These are phyloP conservation scores for Cynanchum wilfordii DNA, from an alignment of 257 asterid species.

Conservation along the genomic window DNA sequence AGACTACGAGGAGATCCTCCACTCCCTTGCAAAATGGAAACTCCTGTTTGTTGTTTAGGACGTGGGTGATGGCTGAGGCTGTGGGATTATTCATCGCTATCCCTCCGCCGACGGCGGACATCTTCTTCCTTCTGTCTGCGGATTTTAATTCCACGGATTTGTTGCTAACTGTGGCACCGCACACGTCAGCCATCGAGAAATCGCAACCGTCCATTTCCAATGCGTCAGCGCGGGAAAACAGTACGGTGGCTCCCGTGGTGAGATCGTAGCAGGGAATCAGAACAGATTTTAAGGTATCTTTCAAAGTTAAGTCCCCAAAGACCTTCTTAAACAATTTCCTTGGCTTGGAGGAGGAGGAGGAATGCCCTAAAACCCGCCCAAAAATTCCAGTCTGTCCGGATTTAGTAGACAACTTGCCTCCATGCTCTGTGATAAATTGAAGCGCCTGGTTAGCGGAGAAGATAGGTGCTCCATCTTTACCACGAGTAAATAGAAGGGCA, in stretches of 20 bases:
- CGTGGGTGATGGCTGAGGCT: constrained; percentile 84
- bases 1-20: constrained; percentile 56
- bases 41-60: constrained; percentile 72
- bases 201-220: constrained; percentile 73
- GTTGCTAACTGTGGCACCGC: constrained; percentile 48
- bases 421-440: constrained; percentile 32
- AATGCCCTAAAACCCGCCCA: constrained; percentile 22
- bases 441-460: constrained; percentile 53
- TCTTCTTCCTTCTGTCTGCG: constrained; percentile 51
- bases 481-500: constrained; percentile 50
- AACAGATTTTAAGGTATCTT: constrained; percentile 57
- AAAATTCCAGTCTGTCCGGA: constrained; percentile 16
- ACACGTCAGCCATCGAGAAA: constrained; percentile 50
- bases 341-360: constrained; percentile 21
- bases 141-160: constrained; percentile 39
- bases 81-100: constrained; percentile 70
- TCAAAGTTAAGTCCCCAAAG: constrained; percentile 51
- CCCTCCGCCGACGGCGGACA: constrained; percentile 60
- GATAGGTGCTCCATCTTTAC: constrained; percentile 41
- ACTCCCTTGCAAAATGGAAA: constrained; percentile 63
- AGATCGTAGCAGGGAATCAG: constrained; percentile 82
- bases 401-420: constrained; percentile 19
- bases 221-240: constrained; percentile 84
- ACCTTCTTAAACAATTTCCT: constrained; percentile 34
- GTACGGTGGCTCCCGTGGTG: constrained; percentile 54